Evolutionary conservation across 2,329 filamentous ascomycete genomes (phyloP).

Genomic region (Dactylellina parvicollis): DNA sequence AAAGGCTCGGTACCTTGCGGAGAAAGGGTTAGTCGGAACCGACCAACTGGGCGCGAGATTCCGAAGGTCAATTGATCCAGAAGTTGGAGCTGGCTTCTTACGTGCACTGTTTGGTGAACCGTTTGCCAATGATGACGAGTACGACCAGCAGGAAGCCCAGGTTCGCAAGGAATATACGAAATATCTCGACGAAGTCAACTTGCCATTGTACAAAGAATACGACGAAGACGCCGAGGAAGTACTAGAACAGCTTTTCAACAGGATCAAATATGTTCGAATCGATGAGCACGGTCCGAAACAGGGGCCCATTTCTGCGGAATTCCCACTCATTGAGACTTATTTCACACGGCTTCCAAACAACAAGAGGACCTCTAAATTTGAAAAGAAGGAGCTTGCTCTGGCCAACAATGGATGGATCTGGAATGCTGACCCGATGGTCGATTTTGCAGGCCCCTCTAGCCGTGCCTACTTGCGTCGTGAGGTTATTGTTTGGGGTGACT

Average conservation of each 20-base stretch:
- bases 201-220: constrained; percentile 91
- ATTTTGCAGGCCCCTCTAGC: constrained; percentile 90
- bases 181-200: constrained; percentile 83
- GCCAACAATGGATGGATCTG: constrained; percentile 99
- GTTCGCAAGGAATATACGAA: constrained; percentile 67
- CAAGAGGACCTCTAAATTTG: constrained; percentile 78
- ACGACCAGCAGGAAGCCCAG: constrained; percentile 67
- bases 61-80: constrained; percentile 75
- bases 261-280: constrained; percentile 93
- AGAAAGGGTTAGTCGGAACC: constrained; percentile 75
- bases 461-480: constrained; percentile 94
- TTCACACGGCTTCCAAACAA: constrained; percentile 89
- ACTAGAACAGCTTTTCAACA: constrained; percentile 89
- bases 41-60: constrained; percentile 84
- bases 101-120: constrained; percentile 73
- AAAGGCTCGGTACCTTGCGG: constrained; percentile 71
- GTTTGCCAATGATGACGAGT: constrained; percentile 67
- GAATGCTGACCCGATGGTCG: constrained; percentile 92
- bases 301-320: constrained; percentile 78
- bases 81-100: constrained; percentile 74
- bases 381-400: constrained; percentile 78
- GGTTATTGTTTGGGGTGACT: constrained; percentile 98
- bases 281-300: constrained; percentile 89
- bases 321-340: constrained; percentile 89
- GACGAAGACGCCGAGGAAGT: constrained; percentile 84